Percentiles rank a stretch among this genome's conserved stretches.
phyloP scores from a whole-genome alignment of 2,329 filamentous ascomycete species.

The Cladophialophora exuberans region DNA sequence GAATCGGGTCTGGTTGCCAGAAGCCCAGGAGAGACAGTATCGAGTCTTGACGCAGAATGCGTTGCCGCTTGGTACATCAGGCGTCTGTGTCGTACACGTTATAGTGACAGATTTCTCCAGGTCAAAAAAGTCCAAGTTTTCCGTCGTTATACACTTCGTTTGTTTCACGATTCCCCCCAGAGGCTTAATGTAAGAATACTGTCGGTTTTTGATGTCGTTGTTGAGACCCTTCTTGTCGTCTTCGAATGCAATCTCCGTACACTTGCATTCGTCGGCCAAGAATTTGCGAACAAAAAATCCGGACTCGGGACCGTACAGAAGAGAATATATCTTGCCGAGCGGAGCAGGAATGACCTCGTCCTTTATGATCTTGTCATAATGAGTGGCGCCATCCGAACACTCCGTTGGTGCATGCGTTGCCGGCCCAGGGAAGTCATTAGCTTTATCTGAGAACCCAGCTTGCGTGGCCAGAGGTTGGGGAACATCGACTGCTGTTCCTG shows the following conservation, averaged over 20 bases:
- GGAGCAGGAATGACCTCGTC: constrained; percentile 87
- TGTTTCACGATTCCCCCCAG: constrained; percentile 80
- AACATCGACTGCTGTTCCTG: constrained; percentile 22
- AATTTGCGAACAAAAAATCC: constrained; percentile 83
- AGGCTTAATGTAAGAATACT: constrained; percentile 89
- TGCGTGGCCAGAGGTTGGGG: constrained; percentile 43
- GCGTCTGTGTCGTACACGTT: constrained; percentile 82
- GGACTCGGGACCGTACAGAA: constrained; percentile 83
- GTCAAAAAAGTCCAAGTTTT: constrained; percentile 82
- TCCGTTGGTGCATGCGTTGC: constrained; percentile 79
- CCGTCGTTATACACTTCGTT: constrained; percentile 89
- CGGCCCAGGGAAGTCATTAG: constrained; percentile 80
- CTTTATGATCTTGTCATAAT: constrained; percentile 82
- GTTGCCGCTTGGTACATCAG: constrained; percentile 92
- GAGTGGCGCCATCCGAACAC: constrained; percentile 75
- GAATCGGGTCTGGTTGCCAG: constrained; percentile 81
- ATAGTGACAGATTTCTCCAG: constrained; percentile 84
- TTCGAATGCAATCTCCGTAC: constrained; percentile 81
- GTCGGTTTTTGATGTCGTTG: constrained; percentile 73
- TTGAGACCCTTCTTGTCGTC: constrained; percentile 77
- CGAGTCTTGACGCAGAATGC: constrained; percentile 90
- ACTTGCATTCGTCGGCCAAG: constrained; percentile 78
- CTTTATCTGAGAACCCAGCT: constrained; percentile 32
- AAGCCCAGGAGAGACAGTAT: constrained; percentile 92
- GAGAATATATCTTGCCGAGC: constrained; percentile 84